Conservation (phyloP, 495 filamentous ascomycete genomes). For the Lasiosphaeris hirsuta region DNA sequence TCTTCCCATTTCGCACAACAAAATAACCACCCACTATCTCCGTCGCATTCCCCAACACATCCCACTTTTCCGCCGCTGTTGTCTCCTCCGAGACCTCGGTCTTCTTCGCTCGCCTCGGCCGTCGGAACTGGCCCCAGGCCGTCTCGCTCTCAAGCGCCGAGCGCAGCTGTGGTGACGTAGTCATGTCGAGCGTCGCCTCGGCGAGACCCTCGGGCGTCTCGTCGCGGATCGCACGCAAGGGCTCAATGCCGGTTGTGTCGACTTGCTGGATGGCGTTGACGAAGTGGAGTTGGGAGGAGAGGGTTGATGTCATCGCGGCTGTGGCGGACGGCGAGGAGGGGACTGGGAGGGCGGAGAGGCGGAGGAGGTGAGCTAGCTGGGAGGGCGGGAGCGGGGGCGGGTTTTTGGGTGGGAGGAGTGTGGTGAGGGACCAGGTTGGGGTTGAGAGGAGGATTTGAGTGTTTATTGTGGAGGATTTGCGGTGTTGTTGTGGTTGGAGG, state of each 20-base stretch:
- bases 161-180: slow-evolving; percentile 24
- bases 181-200: slow-evolving; percentile 43
- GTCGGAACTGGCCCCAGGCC: slow-evolving; percentile 38
- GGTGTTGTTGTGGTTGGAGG: slow-evolving; percentile 6
- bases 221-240: slow-evolving; percentile 76
- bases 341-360: slow-evolving; percentile 81
- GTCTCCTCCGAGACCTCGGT: slow-evolving; percentile 17
- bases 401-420: slow-evolving; percentile 58
- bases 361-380: slow-evolving; percentile 76
- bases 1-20: slow-evolving; percentile 64
- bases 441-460: slow-evolving; percentile 53
- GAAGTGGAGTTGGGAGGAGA: slow-evolving; percentile 85
- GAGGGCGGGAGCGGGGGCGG: slow-evolving; percentile 36
- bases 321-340: slow-evolving; percentile 59
- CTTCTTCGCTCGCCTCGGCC: slow-evolving; percentile 40
- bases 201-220: slow-evolving; percentile 55
- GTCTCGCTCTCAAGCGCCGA: slow-evolving; percentile 42
- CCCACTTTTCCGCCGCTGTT: slow-evolving; percentile 55
- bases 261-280: slow-evolving; percentile 79
- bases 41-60: slow-evolving; percentile 63
- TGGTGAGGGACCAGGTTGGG: slow-evolving; percentile 82
- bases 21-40: slow-evolving; percentile 72
- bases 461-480: slow-evolving; percentile 6
- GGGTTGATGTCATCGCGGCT: slow-evolving; percentile 61
- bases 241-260: slow-evolving; percentile 66